Evolutionary conservation across 2,329 filamentous ascomycete species (phyloP).

Genomic region (Aspergillus sp.): DNA sequence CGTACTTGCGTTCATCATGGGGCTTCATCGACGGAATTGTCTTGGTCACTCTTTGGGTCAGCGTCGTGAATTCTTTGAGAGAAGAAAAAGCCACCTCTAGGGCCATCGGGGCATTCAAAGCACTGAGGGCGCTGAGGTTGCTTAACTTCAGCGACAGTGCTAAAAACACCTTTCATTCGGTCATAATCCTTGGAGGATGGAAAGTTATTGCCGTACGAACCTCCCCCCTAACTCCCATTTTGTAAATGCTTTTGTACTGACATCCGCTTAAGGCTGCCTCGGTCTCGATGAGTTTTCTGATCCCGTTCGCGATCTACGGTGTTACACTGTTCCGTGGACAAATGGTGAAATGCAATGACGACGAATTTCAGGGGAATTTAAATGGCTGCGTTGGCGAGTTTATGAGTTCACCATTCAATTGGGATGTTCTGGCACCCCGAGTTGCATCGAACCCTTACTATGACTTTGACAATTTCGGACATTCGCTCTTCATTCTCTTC

Average conservation of each 20-base stretch:
- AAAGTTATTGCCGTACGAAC: slow-evolving; percentile 76
- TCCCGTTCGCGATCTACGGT: slow-evolving; percentile 95
- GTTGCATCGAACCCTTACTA: slow-evolving; percentile 79
- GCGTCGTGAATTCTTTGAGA: slow-evolving; percentile 77
- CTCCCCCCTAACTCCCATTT: slow-evolving; percentile 15
- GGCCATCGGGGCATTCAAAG: slow-evolving; percentile 95
- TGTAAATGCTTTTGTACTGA: not conserved
- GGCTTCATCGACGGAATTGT: slow-evolving; percentile 93
- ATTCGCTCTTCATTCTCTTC: slow-evolving; percentile 92
- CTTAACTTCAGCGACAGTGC: slow-evolving; percentile 96
- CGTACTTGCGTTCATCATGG: slow-evolving; percentile 95
- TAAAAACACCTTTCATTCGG: slow-evolving; percentile 91
- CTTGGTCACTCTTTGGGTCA: slow-evolving; percentile 91
- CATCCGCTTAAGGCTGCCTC: slow-evolving; percentile 65
- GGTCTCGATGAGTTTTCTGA: slow-evolving; percentile 88
- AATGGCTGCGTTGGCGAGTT: slow-evolving; percentile 83
- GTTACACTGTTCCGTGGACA: slow-evolving; percentile 88
- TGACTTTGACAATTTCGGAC: slow-evolving; percentile 93
- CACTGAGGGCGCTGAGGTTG: slow-evolving; percentile 82
- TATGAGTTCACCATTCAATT: slow-evolving; percentile 72
- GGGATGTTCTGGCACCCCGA: slow-evolving; percentile 80
- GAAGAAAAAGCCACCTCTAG: slow-evolving; percentile 83
- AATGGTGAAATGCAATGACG: slow-evolving; percentile 78
- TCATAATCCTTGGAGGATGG: slow-evolving; percentile 91
- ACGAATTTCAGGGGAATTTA: slow-evolving; percentile 53